Evolutionary conservation across 306 rosid genomes (phyloP), one percentile per base, ranked within the genome.

Genomic region (Nissolia schottii): DNA sequence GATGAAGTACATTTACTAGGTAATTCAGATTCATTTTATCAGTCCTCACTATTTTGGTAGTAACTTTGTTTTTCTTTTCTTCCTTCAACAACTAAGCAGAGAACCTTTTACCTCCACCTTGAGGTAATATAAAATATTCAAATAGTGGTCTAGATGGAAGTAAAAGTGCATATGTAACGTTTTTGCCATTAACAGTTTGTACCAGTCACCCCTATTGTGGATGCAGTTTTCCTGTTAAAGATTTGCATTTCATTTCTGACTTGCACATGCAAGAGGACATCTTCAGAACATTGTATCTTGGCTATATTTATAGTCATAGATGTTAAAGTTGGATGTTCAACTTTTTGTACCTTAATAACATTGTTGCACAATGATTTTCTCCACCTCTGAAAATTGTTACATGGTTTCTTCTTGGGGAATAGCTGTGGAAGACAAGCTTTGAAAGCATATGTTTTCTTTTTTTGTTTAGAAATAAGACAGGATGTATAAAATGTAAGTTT

Each of bases 121-220:
- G 5, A 55, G 28, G 43, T 40, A 16, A 37, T 45, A 45, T 14
- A 20, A 6, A 43, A 28, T 25, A 58, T 57, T 57, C 12, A 25
- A 40, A 31, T 57, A 32, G 48, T 54, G n/a, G 22, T 41, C 67
- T n/a, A 23, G 48, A 19, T 11, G 64, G 64, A 54, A 54, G 20
- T 55, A 2, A 22, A 70, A 35, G 15, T 34, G 25, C 53, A 35
- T 38, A 38, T 40, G 18, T 8, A 40, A 1, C 43, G 10, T 48
- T 25, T 63, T 23, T 58, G 24, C 8, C n/a, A 0, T 18, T 60
- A 22, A 15, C 48, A 13, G 61, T 18, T 57, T 73, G 49, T n/a
- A 31, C 60, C 14, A 35, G 63, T 74, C 64, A 62, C 37, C 54
- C 8, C 24, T 61, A 29, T 45, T 31, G 54, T 67, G 75, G 58